phyloP scores from a whole-genome alignment of 495 filamentous ascomycete genomes.

The Xylaria sp. region DNA sequence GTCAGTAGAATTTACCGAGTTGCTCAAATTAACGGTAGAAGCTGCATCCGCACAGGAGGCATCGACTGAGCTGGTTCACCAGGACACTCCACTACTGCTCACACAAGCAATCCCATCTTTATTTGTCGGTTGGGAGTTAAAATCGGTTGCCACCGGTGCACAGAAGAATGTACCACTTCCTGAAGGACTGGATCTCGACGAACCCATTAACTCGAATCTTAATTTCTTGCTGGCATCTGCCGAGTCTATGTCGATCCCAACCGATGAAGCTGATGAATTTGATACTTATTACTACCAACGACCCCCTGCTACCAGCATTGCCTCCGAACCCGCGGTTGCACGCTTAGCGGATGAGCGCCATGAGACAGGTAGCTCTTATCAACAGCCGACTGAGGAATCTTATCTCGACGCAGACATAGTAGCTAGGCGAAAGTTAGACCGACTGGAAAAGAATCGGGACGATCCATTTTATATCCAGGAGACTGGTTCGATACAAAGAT shows the following conservation, averaged over 20 bases:
- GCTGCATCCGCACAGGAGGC: conserved; percentile 59
- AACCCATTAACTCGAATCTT: conserved; percentile 81
- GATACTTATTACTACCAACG: conserved; percentile 75
- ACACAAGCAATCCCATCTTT: conserved; percentile 87
- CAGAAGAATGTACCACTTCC: conserved; percentile 89
- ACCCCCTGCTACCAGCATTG: conserved; percentile 47
- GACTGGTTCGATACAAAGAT: conserved; percentile 53
- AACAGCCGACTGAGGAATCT: conserved; percentile 61
- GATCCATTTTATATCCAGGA: conserved; percentile 93
- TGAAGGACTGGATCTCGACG: conserved; percentile 72
- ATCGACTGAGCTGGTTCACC: conserved; percentile 57
- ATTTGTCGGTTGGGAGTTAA: conserved; percentile 84
- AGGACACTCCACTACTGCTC: conserved; percentile 78
- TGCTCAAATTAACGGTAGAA: conserved; percentile 84
- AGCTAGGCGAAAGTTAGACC: conserved; percentile 69
- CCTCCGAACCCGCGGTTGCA: conserved; percentile 60
- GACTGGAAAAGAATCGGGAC: conserved; percentile 80
- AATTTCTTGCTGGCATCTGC: conserved; percentile 65
- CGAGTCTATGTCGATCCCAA: conserved; percentile 59
- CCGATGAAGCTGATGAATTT: conserved; percentile 67
- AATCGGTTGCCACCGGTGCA: conserved; percentile 83
- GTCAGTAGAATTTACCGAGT: conserved; percentile 87
- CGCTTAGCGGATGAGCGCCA: conserved; percentile 52
- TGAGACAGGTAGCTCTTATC: conserved; percentile 66
- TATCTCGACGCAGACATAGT: conserved; percentile 69